These are phyloP conservation scores for Russula emetica DNA, from an alignment of 768 basidiomycete species.

Conservation along the genomic window DNA sequence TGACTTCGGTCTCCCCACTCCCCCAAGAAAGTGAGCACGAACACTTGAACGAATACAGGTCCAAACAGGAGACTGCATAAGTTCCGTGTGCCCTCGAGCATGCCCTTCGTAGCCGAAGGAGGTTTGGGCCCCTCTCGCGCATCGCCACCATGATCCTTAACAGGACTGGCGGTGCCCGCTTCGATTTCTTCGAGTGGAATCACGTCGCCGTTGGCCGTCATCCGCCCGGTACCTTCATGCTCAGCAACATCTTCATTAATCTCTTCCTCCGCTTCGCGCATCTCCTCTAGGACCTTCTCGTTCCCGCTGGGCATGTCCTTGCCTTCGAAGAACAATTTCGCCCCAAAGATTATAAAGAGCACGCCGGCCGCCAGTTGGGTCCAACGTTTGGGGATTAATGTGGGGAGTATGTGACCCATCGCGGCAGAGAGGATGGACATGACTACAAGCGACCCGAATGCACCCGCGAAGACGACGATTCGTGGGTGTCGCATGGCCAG, in stretches of 20 bases:
- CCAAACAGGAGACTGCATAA: conserved; percentile 79
- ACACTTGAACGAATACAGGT: conserved; percentile 93
- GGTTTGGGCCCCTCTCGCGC: conserved; percentile 24
- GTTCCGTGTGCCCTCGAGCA: conserved; percentile 67
- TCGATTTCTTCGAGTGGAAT: conserved; percentile 77
- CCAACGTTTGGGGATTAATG: conserved; percentile 66
- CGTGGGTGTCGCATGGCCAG: conserved; percentile 92
- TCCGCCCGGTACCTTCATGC: conserved; percentile 41
- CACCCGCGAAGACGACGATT: conserved; percentile 79
- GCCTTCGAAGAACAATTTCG: conserved; percentile 85
- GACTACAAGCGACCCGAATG: conserved; percentile 78
- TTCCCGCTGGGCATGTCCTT: conserved; percentile 70
- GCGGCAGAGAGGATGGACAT: conserved; percentile 94
- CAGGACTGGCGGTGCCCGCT: conserved; percentile 46
- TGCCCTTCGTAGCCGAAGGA: conserved; percentile 31
- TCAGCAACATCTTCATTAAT: conserved; percentile 74
- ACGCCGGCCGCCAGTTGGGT: conserved; percentile 58
- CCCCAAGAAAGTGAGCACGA: conserved; percentile 93
- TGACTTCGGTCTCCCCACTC: conserved; percentile 99
- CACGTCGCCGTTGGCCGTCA: conserved; percentile 35
- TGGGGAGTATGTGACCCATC: conserved; percentile 87
- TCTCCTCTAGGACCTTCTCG: conserved; percentile 87
- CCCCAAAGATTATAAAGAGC: conserved; percentile 88
- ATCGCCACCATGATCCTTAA: conserved; percentile 16
- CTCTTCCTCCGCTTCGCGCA: conserved; percentile 95